A percentile compares a stretch with the other conserved stretches of the same genome.
Conservation (phyloP, 2,329 filamentous ascomycete species). For the Myriosclerotinia scirpicola region DNA sequence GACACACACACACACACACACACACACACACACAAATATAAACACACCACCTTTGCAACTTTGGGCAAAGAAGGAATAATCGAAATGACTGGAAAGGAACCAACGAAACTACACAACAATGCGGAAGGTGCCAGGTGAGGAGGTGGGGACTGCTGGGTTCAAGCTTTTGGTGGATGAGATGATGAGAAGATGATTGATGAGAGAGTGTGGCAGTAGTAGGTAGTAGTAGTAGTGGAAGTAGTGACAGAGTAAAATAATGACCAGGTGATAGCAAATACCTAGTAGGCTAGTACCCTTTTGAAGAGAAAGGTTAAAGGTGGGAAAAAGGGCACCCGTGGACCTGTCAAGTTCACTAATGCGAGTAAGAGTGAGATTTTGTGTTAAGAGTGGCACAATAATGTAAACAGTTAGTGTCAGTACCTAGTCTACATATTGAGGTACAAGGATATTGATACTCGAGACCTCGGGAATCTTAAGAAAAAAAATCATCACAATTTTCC, state of each 20-base stretch:
- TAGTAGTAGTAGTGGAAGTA: neutral
- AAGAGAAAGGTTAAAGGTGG: neutral
- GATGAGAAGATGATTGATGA: neutral
- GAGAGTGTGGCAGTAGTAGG: neutral
- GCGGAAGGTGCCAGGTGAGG: conserved; percentile 5
- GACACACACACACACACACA: neutral
- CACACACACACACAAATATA: neutral
- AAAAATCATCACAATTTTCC: too few species aligned
- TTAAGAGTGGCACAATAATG: neutral
- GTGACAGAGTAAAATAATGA: neutral
- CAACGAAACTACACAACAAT: conserved; percentile 15
- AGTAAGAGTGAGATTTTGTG: neutral
- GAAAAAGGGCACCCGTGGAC: neutral
- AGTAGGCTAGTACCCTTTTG: too few species aligned
- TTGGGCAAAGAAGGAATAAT: conserved; percentile 3
- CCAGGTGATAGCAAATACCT: neutral
- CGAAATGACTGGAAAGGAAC: conserved; percentile 21
- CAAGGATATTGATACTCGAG: neutral
- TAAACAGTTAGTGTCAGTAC: too few species aligned
- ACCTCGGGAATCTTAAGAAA: too few species aligned
- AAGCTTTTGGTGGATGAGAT: neutral
- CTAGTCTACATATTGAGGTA: neutral
- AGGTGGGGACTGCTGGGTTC: conserved; percentile 10
- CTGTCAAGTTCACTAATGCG: neutral
- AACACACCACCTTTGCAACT: conserved; percentile 8